Evolutionary conservation across 768 basidiomycete species (phyloP).

Genomic region (Lepiota brunneoincarnata): DNA sequence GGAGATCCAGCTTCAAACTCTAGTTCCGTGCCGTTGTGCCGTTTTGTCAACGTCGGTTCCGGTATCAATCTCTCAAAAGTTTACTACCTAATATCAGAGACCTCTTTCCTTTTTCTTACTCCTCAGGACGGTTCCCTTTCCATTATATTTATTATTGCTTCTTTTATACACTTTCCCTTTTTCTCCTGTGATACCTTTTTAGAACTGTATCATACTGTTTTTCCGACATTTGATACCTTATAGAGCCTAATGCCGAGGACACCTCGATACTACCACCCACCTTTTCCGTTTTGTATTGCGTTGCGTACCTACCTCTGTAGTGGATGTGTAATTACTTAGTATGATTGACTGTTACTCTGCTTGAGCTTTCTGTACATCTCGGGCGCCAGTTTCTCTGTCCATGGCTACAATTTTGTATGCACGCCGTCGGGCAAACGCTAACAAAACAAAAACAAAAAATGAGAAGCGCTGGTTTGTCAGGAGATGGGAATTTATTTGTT

Average conservation of each 20-base stretch:
- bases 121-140: neutral
- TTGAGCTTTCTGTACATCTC: no score
- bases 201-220: constrained; percentile 7
- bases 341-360: no score
- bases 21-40: neutral
- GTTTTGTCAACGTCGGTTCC: neutral
- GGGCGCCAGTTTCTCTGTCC: no score
- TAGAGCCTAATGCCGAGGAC: neutral
- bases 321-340: no score
- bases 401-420: no score
- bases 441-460: no score
- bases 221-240: neutral
- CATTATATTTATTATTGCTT: neutral
- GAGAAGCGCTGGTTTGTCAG: no score
- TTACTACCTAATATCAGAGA: neutral
- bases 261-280: neutral
- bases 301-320: no score
- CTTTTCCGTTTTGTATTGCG: no score
- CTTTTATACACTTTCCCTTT: neutral
- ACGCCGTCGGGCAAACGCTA: no score
- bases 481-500: no score
- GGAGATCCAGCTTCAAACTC: constrained; percentile 6
- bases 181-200: neutral
- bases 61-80: neutral
- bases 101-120: neutral